phyloP scores from a whole-genome alignment of 164 flowering plant genomes.

The Sextonia rubra region DNA sequence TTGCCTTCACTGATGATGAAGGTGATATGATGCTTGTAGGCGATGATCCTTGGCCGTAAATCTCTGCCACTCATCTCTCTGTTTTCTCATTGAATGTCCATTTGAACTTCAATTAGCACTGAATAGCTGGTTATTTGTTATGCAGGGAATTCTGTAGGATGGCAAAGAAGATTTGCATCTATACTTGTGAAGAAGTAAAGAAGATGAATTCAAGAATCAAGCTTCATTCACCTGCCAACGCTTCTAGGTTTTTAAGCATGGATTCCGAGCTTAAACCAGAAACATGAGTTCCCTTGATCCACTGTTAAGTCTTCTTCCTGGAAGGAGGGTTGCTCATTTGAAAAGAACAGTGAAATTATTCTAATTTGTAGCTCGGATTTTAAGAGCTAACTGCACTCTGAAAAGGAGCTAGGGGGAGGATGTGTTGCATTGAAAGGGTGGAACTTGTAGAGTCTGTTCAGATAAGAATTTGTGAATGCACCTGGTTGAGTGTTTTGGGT shows the following conservation, averaged over 20 bases:
- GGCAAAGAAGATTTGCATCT: conserved; percentile 70
- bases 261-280: conserved; percentile 16
- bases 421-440: too few species aligned
- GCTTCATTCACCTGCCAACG: conserved; percentile 29
- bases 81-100: too few species aligned
- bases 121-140: neutral
- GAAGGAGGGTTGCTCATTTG: neutral
- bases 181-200: conserved; percentile 76
- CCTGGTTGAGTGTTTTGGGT: too few species aligned
- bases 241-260: conserved; percentile 28
- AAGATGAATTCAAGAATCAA: conserved; percentile 48
- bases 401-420: too few species aligned
- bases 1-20: conserved; percentile 86
- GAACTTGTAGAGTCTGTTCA: too few species aligned
- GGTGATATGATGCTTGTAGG: conserved; percentile 95
- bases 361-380: neutral
- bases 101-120: neutral
- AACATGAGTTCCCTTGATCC: neutral
- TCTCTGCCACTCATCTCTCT: neutral
- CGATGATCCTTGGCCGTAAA: conserved; percentile 84
- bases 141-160: conserved; percentile 88
- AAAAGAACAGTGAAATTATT: neutral
- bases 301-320: neutral
- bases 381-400: neutral
- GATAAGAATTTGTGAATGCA: too few species aligned